These are phyloP conservation scores for Elongisporangium undulatum DNA, from an alignment of 352 stramenopile species.

Conservation along the genomic window DNA sequence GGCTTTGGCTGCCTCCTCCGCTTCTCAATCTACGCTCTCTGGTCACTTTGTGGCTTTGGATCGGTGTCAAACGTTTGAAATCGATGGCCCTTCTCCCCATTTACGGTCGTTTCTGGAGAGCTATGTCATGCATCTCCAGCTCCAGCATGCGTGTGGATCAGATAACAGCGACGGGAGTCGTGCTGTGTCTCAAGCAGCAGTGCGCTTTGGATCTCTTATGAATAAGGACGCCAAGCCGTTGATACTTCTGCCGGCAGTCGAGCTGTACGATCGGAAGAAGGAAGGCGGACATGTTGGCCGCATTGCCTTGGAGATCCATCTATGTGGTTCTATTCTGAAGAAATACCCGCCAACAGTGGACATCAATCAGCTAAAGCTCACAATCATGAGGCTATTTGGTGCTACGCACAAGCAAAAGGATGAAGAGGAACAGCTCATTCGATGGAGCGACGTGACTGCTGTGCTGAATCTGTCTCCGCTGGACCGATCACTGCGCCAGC, in stretches of 20 bases:
- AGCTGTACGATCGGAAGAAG: background rate
- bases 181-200: background rate
- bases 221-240: background rate
- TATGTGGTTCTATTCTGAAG: background rate
- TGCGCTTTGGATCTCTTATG: background rate
- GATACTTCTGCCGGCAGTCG: background rate
- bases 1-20: background rate
- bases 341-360: background rate
- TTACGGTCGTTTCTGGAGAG: background rate
- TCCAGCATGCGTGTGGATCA: background rate
- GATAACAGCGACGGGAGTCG: background rate
- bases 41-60: conserved; percentile 4
- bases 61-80: background rate
- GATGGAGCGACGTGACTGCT: background rate
- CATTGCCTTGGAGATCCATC: conserved; percentile 5
- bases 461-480: background rate
- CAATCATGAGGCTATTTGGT: background rate
- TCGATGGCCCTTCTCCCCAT: background rate
- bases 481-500: conserved; percentile 1
- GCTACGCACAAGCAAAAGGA: background rate
- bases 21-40: background rate
- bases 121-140: background rate
- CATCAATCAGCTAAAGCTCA: background rate
- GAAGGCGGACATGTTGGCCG: background rate
- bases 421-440: background rate